Conservation (phyloP, 108 stramenopile species). For the Fragilariopsis cylindrus region DNA sequence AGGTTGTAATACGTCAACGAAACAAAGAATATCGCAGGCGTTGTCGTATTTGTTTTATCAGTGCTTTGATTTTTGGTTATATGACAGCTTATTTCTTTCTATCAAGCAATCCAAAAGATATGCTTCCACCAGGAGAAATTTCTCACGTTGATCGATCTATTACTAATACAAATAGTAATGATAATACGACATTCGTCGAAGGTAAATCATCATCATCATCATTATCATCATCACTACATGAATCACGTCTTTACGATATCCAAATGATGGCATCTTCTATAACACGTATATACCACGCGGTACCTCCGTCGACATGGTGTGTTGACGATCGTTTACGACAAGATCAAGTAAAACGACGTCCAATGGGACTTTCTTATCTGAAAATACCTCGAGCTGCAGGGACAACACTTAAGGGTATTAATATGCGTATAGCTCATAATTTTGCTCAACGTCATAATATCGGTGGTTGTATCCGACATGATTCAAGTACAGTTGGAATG, state of each 20-base stretch:
- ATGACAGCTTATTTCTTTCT: neutral
- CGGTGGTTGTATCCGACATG: constrained; percentile 29
- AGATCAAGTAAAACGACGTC: constrained; percentile 17
- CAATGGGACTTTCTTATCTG: constrained; percentile 37
- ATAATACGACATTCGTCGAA: neutral
- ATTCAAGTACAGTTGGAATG: constrained; percentile 13
- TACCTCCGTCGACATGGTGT: constrained; percentile 19
- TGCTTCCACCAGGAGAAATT: neutral
- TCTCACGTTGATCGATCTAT: neutral
- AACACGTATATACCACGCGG: constrained; percentile 15
- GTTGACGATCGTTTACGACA: constrained; percentile 11
- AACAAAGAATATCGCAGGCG: neutral
- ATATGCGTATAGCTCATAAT: constrained; percentile 27
- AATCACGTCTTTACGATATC: constrained; percentile 12
- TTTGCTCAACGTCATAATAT: constrained; percentile 20
- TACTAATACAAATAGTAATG: neutral
- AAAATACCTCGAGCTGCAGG: constrained; percentile 28
- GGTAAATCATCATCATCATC: too few species aligned
- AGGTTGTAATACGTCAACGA: neutral
- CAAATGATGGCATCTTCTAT: constrained; percentile 9
- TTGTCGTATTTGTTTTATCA: neutral
- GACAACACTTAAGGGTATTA: constrained; percentile 22
- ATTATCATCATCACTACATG: neutral
- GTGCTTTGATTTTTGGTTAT: neutral
- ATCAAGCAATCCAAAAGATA: neutral